Evolutionary conservation across 768 basidiomycete species (phyloP).

Genomic region (Podaxis sp.): DNA sequence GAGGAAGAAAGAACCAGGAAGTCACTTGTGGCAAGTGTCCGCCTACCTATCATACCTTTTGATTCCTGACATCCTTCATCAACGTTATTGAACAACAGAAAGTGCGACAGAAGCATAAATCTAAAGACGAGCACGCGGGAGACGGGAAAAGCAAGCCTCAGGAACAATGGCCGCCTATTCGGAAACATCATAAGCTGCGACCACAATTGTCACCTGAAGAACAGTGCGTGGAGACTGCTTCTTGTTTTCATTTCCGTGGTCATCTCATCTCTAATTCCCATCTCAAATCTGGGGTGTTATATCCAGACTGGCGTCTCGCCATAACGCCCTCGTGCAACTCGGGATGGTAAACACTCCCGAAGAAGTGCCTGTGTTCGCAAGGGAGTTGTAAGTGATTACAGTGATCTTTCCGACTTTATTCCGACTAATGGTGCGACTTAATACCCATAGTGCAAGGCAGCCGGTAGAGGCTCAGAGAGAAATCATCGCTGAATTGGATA

Average conservation of each 20-base stretch:
- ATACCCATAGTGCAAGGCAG: slow-evolving; percentile 35
- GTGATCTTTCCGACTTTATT: slow-evolving; percentile 10
- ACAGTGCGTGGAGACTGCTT: slow-evolving; percentile 37
- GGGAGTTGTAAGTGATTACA: slow-evolving; percentile 55
- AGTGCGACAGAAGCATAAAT: slow-evolving; percentile 25
- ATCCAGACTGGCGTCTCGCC: slow-evolving; percentile 51
- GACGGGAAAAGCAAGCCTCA: slow-evolving; percentile 30
- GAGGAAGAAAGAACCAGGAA: slow-evolving; percentile 63
- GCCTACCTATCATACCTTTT: background rate
- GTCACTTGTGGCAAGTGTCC: slow-evolving; percentile 44
- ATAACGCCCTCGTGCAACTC: slow-evolving; percentile 60
- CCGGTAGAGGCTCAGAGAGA: slow-evolving; percentile 40
- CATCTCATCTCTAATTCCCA: slow-evolving; percentile 5
- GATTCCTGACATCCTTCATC: background rate
- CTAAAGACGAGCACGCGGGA: slow-evolving; percentile 20
- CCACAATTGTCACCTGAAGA: slow-evolving; percentile 44
- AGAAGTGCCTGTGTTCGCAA: slow-evolving; percentile 59
- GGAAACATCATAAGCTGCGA: slow-evolving; percentile 53
- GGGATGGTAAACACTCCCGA: slow-evolving; percentile 54
- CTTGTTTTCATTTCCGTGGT: slow-evolving; percentile 6
- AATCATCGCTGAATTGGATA: slow-evolving; percentile 43
- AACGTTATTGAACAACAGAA: slow-evolving; percentile 24
- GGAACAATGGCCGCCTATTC: slow-evolving; percentile 63
- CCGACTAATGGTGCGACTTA: background rate
- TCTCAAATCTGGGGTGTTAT: slow-evolving; percentile 5